These are phyloP conservation scores for Plasmodium billcollinsi DNA, from an alignment of 169 alveolate genomes.

Conservation along the genomic window DNA sequence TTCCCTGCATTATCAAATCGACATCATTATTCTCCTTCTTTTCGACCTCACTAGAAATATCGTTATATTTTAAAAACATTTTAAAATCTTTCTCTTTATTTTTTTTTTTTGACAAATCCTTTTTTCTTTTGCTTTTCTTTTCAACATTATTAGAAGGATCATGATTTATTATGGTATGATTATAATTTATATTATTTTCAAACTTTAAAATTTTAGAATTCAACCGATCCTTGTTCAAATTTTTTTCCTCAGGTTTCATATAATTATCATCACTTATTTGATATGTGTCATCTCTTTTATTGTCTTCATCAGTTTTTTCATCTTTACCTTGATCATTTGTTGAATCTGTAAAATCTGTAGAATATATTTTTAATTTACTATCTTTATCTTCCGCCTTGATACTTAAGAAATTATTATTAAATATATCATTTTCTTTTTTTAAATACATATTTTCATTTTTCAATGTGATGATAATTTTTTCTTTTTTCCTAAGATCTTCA, in stretches of 20 bases:
- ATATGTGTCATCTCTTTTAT: neutral
- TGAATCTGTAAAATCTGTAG: constrained; percentile 22
- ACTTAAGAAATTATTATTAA: constrained; percentile 47
- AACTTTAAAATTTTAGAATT: neutral
- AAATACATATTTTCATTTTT: constrained; percentile 45
- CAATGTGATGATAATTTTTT: constrained; percentile 17
- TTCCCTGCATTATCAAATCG: too few species aligned
- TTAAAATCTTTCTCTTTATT: too few species aligned
- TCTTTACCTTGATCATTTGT: constrained; percentile 37
- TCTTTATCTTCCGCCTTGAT: constrained; percentile 8
- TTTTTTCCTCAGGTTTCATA: neutral
- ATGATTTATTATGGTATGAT: too few species aligned
- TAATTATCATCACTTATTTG: too few species aligned
- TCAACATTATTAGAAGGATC: too few species aligned
- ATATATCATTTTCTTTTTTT: constrained; percentile 50
- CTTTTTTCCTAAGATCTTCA: constrained; percentile 45
- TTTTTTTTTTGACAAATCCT: too few species aligned
- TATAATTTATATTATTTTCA: neutral
- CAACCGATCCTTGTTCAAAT: neutral
- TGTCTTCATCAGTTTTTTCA: neutral
- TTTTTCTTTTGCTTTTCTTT: too few species aligned
- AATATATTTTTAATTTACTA: neutral
- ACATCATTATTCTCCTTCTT: too few species aligned
- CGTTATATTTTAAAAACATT: too few species aligned
- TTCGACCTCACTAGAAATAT: too few species aligned